These are phyloP conservation scores for Stemphylium beticola DNA, from an alignment of 2,329 filamentous ascomycete genomes.

Conservation along the genomic window DNA sequence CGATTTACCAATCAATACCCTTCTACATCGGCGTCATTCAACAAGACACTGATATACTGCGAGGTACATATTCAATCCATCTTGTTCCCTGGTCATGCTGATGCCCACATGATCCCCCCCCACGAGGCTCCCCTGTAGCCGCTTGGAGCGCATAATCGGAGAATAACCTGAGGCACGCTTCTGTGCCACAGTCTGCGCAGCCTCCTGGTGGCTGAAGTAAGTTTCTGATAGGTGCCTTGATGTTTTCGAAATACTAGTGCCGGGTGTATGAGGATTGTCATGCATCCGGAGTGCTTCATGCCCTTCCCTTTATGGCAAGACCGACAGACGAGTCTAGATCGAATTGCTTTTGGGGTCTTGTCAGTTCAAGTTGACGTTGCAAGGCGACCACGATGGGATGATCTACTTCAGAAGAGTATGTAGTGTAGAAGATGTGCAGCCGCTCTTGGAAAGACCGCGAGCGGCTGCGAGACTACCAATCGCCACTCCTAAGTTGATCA, in stretches of 20 bases:
- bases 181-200: conserved; percentile 6
- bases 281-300: conserved; percentile 4
- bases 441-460: neutral
- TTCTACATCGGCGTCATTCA: conserved; percentile 24
- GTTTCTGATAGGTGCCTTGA: neutral
- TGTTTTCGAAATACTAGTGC: conserved; percentile 28
- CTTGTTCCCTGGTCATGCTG: conserved; percentile 7
- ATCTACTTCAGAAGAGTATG: neutral
- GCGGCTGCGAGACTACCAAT: too few relatives aligned
- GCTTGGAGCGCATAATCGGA: conserved; percentile 21
- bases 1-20: conserved; percentile 1
- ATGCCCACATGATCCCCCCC: conserved; percentile 8
- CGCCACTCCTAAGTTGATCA: too few relatives aligned
- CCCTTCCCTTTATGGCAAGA: conserved; percentile 2
- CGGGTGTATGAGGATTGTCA: neutral
- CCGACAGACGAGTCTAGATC: neutral
- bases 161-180: conserved; percentile 25
- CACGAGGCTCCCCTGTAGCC: conserved; percentile 17
- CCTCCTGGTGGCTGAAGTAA: conserved; percentile 5
- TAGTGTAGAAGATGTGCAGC: neutral
- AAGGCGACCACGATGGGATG: neutral
- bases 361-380: neutral
- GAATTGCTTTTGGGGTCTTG: neutral
- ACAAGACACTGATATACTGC: conserved; percentile 32
- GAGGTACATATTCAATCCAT: conserved; percentile 23